Conservation (phyloP, 2,329 filamentous ascomycete species). For the Colletotrichum lentis region DNA sequence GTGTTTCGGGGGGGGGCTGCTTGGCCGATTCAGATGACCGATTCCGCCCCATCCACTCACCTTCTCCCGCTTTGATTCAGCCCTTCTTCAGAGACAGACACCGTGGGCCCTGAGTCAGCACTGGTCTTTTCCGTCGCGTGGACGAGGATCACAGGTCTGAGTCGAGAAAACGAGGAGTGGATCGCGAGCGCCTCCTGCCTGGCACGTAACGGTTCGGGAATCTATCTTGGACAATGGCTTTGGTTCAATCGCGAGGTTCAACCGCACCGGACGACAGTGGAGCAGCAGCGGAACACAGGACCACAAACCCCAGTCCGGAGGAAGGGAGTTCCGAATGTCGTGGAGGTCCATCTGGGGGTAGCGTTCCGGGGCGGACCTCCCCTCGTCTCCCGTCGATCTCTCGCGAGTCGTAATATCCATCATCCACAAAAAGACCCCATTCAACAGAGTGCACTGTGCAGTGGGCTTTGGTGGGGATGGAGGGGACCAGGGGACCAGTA, state of each 20-base stretch:
- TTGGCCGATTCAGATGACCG: not conserved
- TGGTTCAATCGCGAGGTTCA: too few species aligned
- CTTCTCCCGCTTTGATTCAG: not conserved
- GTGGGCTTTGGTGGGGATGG: not conserved
- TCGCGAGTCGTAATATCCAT: not conserved
- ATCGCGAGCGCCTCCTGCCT: not conserved
- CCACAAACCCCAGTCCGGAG: not conserved
- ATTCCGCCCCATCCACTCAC: not conserved
- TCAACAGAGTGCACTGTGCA: not conserved
- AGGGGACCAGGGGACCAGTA: too few species aligned
- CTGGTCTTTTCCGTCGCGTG: not conserved
- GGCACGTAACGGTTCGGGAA: not conserved
- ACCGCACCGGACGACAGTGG: not conserved
- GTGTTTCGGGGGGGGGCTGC: too few species aligned
- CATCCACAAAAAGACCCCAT: not conserved
- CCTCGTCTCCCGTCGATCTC: not conserved
- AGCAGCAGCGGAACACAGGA: too few species aligned
- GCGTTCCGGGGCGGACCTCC: not conserved
- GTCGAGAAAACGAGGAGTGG: not conserved
- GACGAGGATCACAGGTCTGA: not conserved
- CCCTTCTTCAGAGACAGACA: not conserved
- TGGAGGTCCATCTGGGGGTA: not conserved
- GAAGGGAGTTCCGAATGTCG: too few species aligned
- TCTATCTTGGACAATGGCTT: not conserved
- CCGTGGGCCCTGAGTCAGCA: constrained; percentile 7